Evolutionary conservation across 163 green algal genomes (phyloP).

Genomic region (Volvox carteri): DNA sequence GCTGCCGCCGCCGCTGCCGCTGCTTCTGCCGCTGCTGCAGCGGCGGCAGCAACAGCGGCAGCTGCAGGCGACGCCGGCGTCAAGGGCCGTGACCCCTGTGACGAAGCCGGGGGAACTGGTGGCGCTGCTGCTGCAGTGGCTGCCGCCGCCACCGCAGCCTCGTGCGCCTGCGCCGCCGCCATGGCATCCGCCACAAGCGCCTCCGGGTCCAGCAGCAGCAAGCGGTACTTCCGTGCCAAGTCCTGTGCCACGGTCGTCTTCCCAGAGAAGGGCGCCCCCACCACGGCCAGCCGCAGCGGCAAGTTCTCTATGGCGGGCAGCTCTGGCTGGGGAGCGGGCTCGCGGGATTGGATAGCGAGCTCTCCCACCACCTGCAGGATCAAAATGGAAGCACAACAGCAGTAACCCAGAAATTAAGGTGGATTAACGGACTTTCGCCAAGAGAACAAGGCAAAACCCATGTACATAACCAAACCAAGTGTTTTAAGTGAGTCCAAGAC

Average conservation of each 20-base stretch:
- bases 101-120: not conserved
- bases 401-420: too few species aligned
- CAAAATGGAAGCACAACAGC: too few species aligned
- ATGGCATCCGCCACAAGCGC: constrained; percentile 70
- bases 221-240: constrained; percentile 65
- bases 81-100: not conserved
- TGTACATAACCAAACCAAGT: too few species aligned
- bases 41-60: not conserved
- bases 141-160: constrained; percentile 23
- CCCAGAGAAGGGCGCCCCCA: constrained; percentile 71
- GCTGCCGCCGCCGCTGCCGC: not conserved
- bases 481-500: too few species aligned
- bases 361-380: constrained; percentile 56
- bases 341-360: constrained; percentile 44
- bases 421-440: too few species aligned
- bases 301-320: constrained; percentile 55
- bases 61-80: constrained; percentile 15
- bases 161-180: constrained; percentile 58
- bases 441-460: too few species aligned
- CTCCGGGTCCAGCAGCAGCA: constrained; percentile 75
- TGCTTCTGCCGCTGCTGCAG: not conserved
- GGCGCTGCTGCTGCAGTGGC: not conserved
- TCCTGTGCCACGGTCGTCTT: constrained; percentile 77
- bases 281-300: constrained; percentile 63
- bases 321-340: constrained; percentile 42